Evolutionary conservation across 176 grass and related monocot genomes (phyloP).

Genomic region (Pontederia paniculata): DNA sequence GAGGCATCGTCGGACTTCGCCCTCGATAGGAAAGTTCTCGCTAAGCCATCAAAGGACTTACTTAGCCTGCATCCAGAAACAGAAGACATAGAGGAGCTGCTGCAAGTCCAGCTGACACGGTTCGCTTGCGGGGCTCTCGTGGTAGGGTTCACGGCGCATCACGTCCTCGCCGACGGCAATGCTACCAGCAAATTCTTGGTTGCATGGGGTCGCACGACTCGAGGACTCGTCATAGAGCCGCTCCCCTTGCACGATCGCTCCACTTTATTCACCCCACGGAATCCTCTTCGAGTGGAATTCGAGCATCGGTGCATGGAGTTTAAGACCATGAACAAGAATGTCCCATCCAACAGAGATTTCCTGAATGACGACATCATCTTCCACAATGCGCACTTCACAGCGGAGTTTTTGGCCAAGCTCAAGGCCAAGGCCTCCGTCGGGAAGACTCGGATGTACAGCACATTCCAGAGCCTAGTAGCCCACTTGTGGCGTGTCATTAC

Average conservation of each 20-base stretch:
- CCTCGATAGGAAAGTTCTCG: conserved; percentile 20
- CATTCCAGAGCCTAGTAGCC: too few species aligned
- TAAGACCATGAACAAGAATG: neutral
- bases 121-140: conserved; percentile 29
- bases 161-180: conserved; percentile 20
- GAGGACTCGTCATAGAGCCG: conserved; percentile 8
- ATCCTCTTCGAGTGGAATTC: too few species aligned
- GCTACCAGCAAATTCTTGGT: conserved; percentile 21
- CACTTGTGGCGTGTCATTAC: too few species aligned
- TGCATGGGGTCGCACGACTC: conserved; percentile 20
- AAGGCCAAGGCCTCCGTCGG: conserved; percentile 8
- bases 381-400: neutral
- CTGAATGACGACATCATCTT: too few species aligned
- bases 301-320: conserved; percentile 10
- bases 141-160: conserved; percentile 19
- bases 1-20: neutral
- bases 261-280: conserved; percentile 13
- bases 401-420: conserved; percentile 10
- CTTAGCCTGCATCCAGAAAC: conserved; percentile 24
- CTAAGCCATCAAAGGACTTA: conserved; percentile 25
- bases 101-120: conserved; percentile 48
- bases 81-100: conserved; percentile 27
- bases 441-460: neutral
- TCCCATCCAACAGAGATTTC: neutral
- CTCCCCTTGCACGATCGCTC: conserved; percentile 12